Evolutionary conservation across 2,329 filamentous ascomycete genomes (phyloP).

Genomic region (Scorias spongiosa): DNA sequence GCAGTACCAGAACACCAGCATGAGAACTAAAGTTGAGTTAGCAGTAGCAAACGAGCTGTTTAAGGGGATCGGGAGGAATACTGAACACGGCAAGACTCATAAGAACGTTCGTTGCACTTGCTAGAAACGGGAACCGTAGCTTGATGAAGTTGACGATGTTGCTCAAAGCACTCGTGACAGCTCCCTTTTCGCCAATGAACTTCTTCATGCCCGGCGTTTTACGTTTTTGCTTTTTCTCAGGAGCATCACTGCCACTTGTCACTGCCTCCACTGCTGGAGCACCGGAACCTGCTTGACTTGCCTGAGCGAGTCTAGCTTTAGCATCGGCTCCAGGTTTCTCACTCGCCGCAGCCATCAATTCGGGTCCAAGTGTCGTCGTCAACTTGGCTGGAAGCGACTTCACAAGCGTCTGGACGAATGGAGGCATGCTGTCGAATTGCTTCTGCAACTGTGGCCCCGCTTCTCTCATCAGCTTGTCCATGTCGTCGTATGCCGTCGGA

Average conservation of each 20-base stretch:
- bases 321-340: conserved; percentile 43
- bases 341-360: conserved; percentile 64
- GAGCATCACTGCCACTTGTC: conserved; percentile 5
- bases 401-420: conserved; percentile 71
- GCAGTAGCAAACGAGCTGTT: background rate
- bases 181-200: conserved; percentile 72
- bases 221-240: conserved; percentile 44
- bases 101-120: conserved; percentile 72
- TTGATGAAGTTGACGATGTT: conserved; percentile 85
- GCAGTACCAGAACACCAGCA: conserved; percentile 96
- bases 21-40: conserved; percentile 45
- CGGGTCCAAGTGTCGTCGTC: conserved; percentile 59
- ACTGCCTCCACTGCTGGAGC: conserved; percentile 2
- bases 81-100: conserved; percentile 79
- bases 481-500: conserved; percentile 82
- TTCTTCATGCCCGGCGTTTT: conserved; percentile 60
- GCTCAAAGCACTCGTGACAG: conserved; percentile 67
- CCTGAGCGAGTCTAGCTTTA: conserved; percentile 19
- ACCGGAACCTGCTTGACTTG: conserved; percentile 13
- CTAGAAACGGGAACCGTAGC: conserved; percentile 73
- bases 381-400: conserved; percentile 71
- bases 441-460: conserved; percentile 49
- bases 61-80: conserved; percentile 34
- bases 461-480: conserved; percentile 52
- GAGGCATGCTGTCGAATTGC: conserved; percentile 53